Evolutionary conservation across 495 filamentous ascomycete genomes (phyloP).

Genomic region (Sabuloglossum arenarium): DNA sequence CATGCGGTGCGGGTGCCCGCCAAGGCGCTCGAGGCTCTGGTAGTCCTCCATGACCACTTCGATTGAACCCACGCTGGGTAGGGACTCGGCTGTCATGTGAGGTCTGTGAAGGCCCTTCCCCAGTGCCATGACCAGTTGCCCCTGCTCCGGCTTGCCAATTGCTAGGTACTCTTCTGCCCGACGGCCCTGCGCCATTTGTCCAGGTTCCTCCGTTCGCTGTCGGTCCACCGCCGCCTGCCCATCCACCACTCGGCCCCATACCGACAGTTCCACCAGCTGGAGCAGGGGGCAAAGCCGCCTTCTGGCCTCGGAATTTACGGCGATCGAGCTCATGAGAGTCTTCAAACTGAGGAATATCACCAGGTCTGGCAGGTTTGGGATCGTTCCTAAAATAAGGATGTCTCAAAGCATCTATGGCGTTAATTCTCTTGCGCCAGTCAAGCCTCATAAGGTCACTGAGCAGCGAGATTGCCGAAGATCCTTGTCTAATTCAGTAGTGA

Average conservation of each 20-base stretch:
- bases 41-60: neutral
- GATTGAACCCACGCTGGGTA: neutral
- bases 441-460: slow-evolving; percentile 68
- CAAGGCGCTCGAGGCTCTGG: slow-evolving; percentile 2
- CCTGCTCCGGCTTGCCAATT: neutral
- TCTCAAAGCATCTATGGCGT: slow-evolving; percentile 81
- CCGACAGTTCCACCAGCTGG: slow-evolving; percentile 79
- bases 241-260: slow-evolving; percentile 44
- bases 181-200: slow-evolving; percentile 1
- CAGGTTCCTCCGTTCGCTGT: neutral
- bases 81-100: neutral
- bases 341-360: slow-evolving; percentile 70
- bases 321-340: slow-evolving; percentile 94
- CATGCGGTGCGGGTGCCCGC: neutral
- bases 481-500: slow-evolving; percentile 13
- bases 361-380: slow-evolving; percentile 59
- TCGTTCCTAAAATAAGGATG: slow-evolving; percentile 74
- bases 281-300: slow-evolving; percentile 61
- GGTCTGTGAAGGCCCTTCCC: neutral
- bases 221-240: slow-evolving; percentile 12
- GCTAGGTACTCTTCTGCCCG: neutral
- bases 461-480: slow-evolving; percentile 50
- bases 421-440: slow-evolving; percentile 72
- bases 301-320: slow-evolving; percentile 63
- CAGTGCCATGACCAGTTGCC: neutral